phyloP scores from a whole-genome alignment of 1,139 yeast species.

The Blastobotrys apis region DNA sequence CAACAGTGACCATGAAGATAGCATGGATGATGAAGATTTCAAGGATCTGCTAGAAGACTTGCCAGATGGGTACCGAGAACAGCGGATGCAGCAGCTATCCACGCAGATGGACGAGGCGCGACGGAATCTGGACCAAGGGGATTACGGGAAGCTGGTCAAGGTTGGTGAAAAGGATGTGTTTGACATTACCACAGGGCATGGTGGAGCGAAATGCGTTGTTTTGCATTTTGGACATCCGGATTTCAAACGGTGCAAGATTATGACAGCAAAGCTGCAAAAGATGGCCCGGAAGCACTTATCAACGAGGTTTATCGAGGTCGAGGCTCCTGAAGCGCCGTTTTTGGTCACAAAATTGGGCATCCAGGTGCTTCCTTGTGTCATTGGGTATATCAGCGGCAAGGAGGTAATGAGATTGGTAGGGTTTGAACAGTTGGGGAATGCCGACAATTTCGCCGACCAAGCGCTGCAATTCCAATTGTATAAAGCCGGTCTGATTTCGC shows the following conservation, averaged over 20 bases:
- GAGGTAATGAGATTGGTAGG: constrained; percentile 62
- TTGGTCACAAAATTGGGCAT: constrained; percentile 57
- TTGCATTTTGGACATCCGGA: constrained; percentile 63
- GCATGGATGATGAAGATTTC: constrained; percentile 31
- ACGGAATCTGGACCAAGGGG: constrained; percentile 33
- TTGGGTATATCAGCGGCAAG: constrained; percentile 56
- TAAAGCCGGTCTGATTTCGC: constrained; percentile 21
- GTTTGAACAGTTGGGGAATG: constrained; percentile 52
- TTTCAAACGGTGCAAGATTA: constrained; percentile 52
- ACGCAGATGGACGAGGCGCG: constrained; percentile 40
- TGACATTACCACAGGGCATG: constrained; percentile 44
- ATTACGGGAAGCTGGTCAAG: constrained; percentile 41
- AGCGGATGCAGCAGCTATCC: constrained; percentile 60
- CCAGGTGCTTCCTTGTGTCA: constrained; percentile 66
- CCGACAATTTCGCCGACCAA: constrained; percentile 41
- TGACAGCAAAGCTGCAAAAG: constrained; percentile 42
- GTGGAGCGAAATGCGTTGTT: constrained; percentile 41
- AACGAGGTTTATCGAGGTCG: constrained; percentile 52
- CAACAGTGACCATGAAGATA: constrained; percentile 9
- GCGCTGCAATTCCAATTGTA: constrained; percentile 42
- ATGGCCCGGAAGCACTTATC: constrained; percentile 57
- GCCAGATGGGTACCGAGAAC: constrained; percentile 68
- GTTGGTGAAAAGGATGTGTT: constrained; percentile 56
- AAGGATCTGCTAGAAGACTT: constrained; percentile 57
- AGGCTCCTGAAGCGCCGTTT: constrained; percentile 68